These are phyloP conservation scores for Ogataea angusta DNA, from an alignment of 805 yeast species.

Conservation along the genomic window DNA sequence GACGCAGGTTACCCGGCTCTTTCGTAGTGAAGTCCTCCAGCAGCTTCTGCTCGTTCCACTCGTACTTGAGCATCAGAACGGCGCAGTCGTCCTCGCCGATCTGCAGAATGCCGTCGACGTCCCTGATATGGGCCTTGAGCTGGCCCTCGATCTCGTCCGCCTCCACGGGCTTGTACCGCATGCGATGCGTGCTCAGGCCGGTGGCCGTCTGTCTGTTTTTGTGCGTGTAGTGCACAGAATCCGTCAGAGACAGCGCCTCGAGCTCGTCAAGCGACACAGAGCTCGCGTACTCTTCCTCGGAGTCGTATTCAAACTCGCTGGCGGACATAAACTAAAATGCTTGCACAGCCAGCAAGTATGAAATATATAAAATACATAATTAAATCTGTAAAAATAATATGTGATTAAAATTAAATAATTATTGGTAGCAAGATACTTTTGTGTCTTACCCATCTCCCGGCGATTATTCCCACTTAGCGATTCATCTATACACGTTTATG, in stretches of 20 bases:
- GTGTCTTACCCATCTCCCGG: no score
- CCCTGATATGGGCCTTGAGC: slow-evolving; percentile 28
- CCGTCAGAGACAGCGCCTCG: slow-evolving; percentile 9
- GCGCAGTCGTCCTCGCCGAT: slow-evolving; percentile 39
- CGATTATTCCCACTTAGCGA: background rate
- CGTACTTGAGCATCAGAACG: slow-evolving; percentile 43
- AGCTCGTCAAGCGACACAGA: slow-evolving; percentile 10
- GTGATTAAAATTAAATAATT: no score
- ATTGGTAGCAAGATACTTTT: no score
- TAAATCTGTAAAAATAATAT: no score
- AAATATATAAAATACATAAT: no score
- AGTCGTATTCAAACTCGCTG: slow-evolving; percentile 25
- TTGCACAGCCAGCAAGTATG: slow-evolving; percentile 10
- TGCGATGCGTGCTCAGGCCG: slow-evolving; percentile 26
- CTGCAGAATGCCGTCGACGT: slow-evolving; percentile 37
- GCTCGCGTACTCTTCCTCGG: slow-evolving; percentile 23
- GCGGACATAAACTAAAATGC: slow-evolving; percentile 7
- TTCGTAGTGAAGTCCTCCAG: slow-evolving; percentile 49
- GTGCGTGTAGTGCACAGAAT: slow-evolving; percentile 19
- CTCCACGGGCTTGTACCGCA: slow-evolving; percentile 27
- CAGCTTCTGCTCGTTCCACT: slow-evolving; percentile 59
- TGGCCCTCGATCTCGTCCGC: slow-evolving; percentile 32
- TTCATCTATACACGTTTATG: slow-evolving; percentile 50
- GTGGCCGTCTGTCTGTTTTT: slow-evolving; percentile 18
- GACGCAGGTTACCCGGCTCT: slow-evolving; percentile 31